Evolutionary conservation across 306 rosid species (phyloP).

Genomic region (Datisca glomerata): DNA sequence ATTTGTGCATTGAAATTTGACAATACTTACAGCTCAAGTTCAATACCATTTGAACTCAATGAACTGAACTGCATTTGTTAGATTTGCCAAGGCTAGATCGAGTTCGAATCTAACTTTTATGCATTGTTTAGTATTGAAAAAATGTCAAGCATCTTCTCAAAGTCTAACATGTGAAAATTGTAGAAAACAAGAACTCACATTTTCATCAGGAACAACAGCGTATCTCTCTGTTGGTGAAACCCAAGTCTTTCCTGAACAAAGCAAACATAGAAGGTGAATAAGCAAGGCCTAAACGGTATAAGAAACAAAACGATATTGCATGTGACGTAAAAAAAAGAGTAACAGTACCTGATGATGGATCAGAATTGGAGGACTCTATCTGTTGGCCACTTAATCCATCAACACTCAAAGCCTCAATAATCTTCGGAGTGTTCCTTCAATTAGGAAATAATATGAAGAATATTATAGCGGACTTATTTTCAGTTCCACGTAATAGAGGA

Average conservation of each 20-base stretch:
- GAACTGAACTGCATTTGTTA: too few relatives aligned
- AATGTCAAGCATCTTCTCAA: not conserved
- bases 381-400: slow-evolving; percentile 77
- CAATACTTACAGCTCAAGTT: too few relatives aligned
- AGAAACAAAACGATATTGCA: slow-evolving; percentile 1
- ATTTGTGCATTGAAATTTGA: too few relatives aligned
- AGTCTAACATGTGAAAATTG: not conserved
- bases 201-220: slow-evolving; percentile 92
- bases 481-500: too few relatives aligned
- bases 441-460: too few relatives aligned
- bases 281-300: slow-evolving; percentile 7
- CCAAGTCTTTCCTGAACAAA: slow-evolving; percentile 46
- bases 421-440: slow-evolving; percentile 66
- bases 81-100: too few relatives aligned
- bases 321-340: slow-evolving; percentile 1
- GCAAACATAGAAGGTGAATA: slow-evolving; percentile 1
- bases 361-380: slow-evolving; percentile 55
- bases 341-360: slow-evolving; percentile 53
- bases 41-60: too few relatives aligned
- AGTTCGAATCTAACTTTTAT: too few relatives aligned
- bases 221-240: slow-evolving; percentile 70
- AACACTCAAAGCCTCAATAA: slow-evolving; percentile 73
- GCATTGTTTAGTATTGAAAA: not conserved
- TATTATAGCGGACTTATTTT: too few relatives aligned
- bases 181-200: slow-evolving; percentile 37